Evolutionary conservation across 805 yeast genomes (phyloP).

Genomic region (Lipomyces yamanashiensis): DNA sequence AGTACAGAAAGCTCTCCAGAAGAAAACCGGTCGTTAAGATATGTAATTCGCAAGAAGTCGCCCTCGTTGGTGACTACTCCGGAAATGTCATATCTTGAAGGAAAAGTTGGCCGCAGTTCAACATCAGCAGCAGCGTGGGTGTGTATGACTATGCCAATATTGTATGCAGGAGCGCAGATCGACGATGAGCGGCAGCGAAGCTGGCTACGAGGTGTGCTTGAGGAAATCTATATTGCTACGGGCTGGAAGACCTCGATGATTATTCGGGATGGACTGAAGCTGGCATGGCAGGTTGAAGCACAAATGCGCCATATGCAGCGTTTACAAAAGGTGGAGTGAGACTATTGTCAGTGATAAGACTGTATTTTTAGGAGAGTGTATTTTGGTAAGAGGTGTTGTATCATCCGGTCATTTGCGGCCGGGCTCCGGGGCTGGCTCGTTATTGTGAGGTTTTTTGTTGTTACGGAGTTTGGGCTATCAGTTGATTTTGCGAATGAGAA

Average conservation of each 20-base stretch:
- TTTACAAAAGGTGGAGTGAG: neutral
- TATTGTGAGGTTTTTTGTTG: too few relatives aligned
- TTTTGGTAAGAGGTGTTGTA: too few relatives aligned
- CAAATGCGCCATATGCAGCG: neutral
- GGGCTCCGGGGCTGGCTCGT: too few relatives aligned
- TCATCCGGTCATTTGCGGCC: too few relatives aligned
- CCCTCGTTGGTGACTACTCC: constrained; percentile 6
- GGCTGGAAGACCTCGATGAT: constrained; percentile 25
- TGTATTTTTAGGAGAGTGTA: too few relatives aligned
- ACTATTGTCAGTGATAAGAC: neutral
- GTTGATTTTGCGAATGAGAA: too few relatives aligned
- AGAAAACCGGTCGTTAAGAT: neutral
- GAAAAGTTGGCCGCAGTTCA: constrained; percentile 11
- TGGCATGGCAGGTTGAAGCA: constrained; percentile 8
- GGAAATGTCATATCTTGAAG: constrained; percentile 8
- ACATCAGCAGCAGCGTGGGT: constrained; percentile 18
- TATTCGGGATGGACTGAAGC: constrained; percentile 16
- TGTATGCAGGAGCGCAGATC: constrained; percentile 26
- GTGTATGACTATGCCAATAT: constrained; percentile 19
- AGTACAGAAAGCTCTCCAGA: neutral
- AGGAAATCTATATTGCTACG: constrained; percentile 8
- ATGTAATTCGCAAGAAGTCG: neutral
- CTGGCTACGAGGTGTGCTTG: constrained; percentile 15
- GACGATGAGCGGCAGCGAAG: constrained; percentile 12
- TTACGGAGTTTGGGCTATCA: too few relatives aligned